These are phyloP conservation scores for Tylopilus orsonianus DNA, from an alignment of 1,284 basidiomycete species.

Conservation along the genomic window DNA sequence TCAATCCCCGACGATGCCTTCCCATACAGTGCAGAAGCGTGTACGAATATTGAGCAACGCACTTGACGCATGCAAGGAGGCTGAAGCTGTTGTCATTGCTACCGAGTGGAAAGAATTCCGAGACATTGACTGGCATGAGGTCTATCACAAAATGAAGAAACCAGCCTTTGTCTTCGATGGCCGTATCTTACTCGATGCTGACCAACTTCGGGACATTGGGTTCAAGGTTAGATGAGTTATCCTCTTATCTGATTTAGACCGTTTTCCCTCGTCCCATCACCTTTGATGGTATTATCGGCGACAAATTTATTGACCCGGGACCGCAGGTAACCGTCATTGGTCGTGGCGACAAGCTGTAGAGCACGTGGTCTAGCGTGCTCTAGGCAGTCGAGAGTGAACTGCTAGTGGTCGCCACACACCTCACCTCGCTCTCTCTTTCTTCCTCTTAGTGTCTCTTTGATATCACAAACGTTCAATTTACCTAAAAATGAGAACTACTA, in stretches of 20 bases:
- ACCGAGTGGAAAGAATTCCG: constrained; percentile 98
- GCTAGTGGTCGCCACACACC: constrained; percentile 13
- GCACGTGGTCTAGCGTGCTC: background rate
- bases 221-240: constrained; percentile 71
- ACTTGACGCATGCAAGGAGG: constrained; percentile 83
- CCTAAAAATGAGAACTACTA: constrained; percentile 6
- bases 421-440: background rate
- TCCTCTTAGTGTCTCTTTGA: background rate
- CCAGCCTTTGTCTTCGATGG: constrained; percentile 97
- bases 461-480: constrained; percentile 14
- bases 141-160: constrained; percentile 92
- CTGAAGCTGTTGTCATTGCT: constrained; percentile 91
- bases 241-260: background rate
- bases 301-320: constrained; percentile 10
- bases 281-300: constrained; percentile 11
- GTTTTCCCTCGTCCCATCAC: background rate
- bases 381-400: background rate
- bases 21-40: constrained; percentile 75
- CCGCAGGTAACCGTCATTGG: constrained; percentile 36
- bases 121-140: constrained; percentile 84
- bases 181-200: constrained; percentile 80
- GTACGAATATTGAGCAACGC: constrained; percentile 79
- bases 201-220: constrained; percentile 81
- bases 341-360: constrained; percentile 35
- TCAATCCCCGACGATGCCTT: background rate